Evolutionary conservation across 768 basidiomycete species (phyloP).

Genomic region (Dioszegia aurantiaca): DNA sequence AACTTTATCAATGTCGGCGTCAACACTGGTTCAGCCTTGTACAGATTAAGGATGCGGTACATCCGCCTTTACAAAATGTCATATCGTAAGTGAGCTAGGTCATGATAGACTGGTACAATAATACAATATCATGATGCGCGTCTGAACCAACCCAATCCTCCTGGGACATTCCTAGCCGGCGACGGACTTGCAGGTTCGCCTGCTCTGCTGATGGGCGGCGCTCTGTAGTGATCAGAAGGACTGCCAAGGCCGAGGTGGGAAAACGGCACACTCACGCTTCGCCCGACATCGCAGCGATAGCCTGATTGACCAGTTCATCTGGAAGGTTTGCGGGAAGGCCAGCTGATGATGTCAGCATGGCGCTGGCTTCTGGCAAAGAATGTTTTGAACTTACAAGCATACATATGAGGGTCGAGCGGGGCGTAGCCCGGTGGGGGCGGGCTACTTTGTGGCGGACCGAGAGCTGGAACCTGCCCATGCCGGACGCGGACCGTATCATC

Average conservation of each 20-base stretch:
- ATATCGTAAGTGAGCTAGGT: too few relatives aligned
- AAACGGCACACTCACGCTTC: conserved; percentile 12
- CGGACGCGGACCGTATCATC: conserved; percentile 38
- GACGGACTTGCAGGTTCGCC: not conserved
- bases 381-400: conserved; percentile 31
- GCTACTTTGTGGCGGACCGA: conserved; percentile 24
- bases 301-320: conserved; percentile 85
- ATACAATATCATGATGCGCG: conserved; percentile 1
- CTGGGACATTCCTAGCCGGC: not conserved
- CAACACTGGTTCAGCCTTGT: too few relatives aligned
- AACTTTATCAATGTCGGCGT: too few relatives aligned
- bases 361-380: not conserved
- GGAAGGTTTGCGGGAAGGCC: conserved; percentile 92
- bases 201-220: not conserved
- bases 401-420: conserved; percentile 46
- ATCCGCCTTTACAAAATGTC: too few relatives aligned
- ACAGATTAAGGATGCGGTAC: too few relatives aligned
- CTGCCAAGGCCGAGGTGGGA: too few relatives aligned
- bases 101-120: too few relatives aligned
- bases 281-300: conserved; percentile 62
- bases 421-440: conserved; percentile 51
- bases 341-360: conserved; percentile 55
- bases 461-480: not conserved
- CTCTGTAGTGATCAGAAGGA: not conserved
- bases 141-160: not conserved